Base-by-base conservation (phyloP, 2,329 filamentous ascomycete genomes). In the Periconia digitata region DNA sequence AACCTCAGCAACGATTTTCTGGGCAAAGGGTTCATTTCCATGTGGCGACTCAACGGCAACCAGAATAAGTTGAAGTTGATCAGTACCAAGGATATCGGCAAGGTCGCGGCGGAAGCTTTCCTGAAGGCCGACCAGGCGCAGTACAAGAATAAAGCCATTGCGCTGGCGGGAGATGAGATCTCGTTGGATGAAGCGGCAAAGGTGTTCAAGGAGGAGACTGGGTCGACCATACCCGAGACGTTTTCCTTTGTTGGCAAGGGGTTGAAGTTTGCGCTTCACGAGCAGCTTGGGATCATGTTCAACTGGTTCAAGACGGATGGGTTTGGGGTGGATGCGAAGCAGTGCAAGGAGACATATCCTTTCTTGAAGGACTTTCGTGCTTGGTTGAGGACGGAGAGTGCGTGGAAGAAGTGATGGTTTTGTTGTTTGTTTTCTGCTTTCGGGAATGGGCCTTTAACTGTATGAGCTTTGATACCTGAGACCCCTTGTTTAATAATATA, bases 91-190 rank as follows among this genome's bases (percentile, higher is more conserved):
- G 44, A 46, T 35, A 40, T 46, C 17, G 44, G 44, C 3, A 36
- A 20, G 24, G 37, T 46, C 17, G 44, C 36, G 18, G 44, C 44
- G 15, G 36, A 34, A n/a, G 44, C 46, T 18, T 44, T 39, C 13
- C 75, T 76, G 0, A 56, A 74, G 27, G 35, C 36, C 1, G 44
- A 45, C 2, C 66, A 73, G 0, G 66, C 74, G 0, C 61, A 72
- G 35, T 79, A 70, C 48, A 64, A 64, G 13, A 70, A 74, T 18
- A 62, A 63, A 43, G 65, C 61, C 2, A 62, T 80, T 21, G 72
- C 74, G 7, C 50, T 82, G 8, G 79, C 78, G 0, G 77, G 78
- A 1, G 79, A 80, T 43, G 74, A 79, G 18, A 53, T 81, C 34
- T 76, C 72, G 0, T 72, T 70, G 22, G 55, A 58, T 0, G 60